These are phyloP conservation scores for Phytopythium mirpurense DNA, from an alignment of 352 stramenopile species.

Conservation along the genomic window DNA sequence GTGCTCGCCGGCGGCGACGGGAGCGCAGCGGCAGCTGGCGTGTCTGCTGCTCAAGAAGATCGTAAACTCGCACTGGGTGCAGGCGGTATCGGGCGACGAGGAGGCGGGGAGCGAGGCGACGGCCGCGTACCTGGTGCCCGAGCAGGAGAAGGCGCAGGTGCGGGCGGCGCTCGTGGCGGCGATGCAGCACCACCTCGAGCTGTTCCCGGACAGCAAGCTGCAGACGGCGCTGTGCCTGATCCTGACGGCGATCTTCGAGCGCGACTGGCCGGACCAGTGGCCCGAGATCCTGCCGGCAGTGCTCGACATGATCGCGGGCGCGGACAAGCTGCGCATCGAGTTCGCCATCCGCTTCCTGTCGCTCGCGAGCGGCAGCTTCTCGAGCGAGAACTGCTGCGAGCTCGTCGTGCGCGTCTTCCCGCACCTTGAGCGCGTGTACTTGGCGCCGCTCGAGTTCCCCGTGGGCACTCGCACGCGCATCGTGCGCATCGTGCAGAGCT, in stretches of 20 bases:
- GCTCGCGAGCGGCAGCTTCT: constrained; percentile 66
- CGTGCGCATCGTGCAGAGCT: constrained; percentile 72
- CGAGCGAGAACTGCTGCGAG: constrained; percentile 74
- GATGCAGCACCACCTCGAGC: constrained; percentile 50
- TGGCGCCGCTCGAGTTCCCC: constrained; percentile 36
- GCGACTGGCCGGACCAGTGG: constrained; percentile 83
- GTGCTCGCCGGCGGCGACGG: constrained; percentile 24
- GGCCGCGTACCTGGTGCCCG: constrained; percentile 39
- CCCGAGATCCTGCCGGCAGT: constrained; percentile 61
- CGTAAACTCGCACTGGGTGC: constrained; percentile 57
- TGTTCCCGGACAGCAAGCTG: constrained; percentile 63
- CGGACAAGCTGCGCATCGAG: constrained; percentile 53
- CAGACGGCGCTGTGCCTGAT: constrained; percentile 76
- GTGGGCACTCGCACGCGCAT: constrained; percentile 47
- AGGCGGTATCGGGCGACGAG: constrained; percentile 14
- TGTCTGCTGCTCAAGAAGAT: constrained; percentile 77
- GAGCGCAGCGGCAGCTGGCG: constrained; percentile 56
- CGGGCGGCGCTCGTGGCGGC: constrained; percentile 47
- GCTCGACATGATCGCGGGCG: constrained; percentile 47
- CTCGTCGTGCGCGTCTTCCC: constrained; percentile 71
- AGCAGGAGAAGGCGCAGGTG: constrained; percentile 67
- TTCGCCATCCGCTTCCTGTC: constrained; percentile 75
- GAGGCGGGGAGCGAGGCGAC: constrained; percentile 26
- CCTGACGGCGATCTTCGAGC: constrained; percentile 76
- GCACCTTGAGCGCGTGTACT: constrained; percentile 63